Base-by-base conservation (phyloP, 495 filamentous ascomycete species). In the Paragyromitra xinjiangensis region DNA sequence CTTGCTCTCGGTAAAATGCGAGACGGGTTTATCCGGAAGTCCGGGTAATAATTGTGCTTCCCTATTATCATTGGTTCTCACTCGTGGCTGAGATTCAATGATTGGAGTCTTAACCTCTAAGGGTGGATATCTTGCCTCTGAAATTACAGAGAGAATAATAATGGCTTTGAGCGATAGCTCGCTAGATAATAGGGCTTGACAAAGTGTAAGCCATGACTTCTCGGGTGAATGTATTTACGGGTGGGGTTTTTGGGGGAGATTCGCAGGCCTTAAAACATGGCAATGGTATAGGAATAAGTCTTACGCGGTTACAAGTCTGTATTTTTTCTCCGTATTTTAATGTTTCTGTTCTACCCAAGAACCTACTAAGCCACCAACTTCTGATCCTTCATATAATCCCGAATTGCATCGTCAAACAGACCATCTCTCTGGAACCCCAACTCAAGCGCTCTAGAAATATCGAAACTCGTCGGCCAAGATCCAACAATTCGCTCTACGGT, bases 381-480 rank as follows among this genome's bases (percentile, higher is more conserved):
- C 45, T 71, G 66, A 9, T 75, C 73, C 65, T 82, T 73, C 70
- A 85, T 84, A 84, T 88, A 90, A 71, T 88, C 85, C 80, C 84
- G 80, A 68, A 91, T 87, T 67, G 90, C 88, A 58, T 88, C 85
- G 73, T 87, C 83, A 78, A 90, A 87, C 6, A 85, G 82, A 67
- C 87, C 85, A 83, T 93, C 91, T 62, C 85, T 85, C 42, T 84
- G 82, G 81, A 93, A 88, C 8, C 91, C 92, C 83, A 93, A 75
- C 62, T 81, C 80, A 81, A 88, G 80, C 50, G 91, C 87, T 78
- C 87, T 85, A 14, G 83, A 85, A 66, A 86, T 89, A 77, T 92
- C 89, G 81, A 93, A 90, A 70, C 88, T 86, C 71, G 89, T 87
- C 45, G 91, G 88, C 93, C 92, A 94, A 66, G 89, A 89, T 76